Evolutionary conservation across 2,329 filamentous ascomycete species (phyloP).

Genomic region (Penicillium brevicompactum): DNA sequence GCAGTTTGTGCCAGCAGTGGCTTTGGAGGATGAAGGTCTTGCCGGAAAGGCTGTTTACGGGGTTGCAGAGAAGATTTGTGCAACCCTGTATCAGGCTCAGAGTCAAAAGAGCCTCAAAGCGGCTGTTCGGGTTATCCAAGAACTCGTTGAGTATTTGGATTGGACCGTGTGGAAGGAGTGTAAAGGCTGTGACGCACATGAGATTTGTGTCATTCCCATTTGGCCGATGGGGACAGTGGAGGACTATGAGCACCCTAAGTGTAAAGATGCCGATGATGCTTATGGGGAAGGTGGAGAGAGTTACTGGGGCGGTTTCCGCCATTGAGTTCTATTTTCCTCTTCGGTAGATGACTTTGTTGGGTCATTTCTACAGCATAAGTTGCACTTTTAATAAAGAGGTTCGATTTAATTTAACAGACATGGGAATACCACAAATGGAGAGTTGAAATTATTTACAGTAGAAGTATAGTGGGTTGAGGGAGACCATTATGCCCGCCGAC

Average conservation of each 20-base stretch:
- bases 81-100: conserved; percentile 29
- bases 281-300: conserved; percentile 23
- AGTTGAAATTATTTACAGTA: background rate
- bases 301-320: conserved; percentile 30
- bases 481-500: background rate
- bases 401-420: background rate
- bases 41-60: conserved; percentile 32
- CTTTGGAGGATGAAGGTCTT: conserved; percentile 13
- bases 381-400: background rate
- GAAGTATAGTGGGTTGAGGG: background rate
- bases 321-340: background rate
- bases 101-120: conserved; percentile 20
- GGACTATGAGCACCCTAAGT: conserved; percentile 57
- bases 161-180: conserved; percentile 66
- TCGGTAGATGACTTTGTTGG: background rate
- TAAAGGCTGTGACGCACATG: conserved; percentile 53
- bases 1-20: conserved; percentile 35
- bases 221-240: conserved; percentile 61
- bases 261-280: conserved; percentile 35
- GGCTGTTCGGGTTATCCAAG: conserved; percentile 36
- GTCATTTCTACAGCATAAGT: too few relatives aligned
- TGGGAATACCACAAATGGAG: background rate
- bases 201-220: conserved; percentile 65
- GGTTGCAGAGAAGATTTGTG: conserved; percentile 36
- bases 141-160: conserved; percentile 53